Percentiles rank a stretch among this genome's conserved stretches.
These are phyloP conservation scores for Serendipita vermifera DNA, from an alignment of 768 basidiomycete species.

Conservation along the genomic window DNA sequence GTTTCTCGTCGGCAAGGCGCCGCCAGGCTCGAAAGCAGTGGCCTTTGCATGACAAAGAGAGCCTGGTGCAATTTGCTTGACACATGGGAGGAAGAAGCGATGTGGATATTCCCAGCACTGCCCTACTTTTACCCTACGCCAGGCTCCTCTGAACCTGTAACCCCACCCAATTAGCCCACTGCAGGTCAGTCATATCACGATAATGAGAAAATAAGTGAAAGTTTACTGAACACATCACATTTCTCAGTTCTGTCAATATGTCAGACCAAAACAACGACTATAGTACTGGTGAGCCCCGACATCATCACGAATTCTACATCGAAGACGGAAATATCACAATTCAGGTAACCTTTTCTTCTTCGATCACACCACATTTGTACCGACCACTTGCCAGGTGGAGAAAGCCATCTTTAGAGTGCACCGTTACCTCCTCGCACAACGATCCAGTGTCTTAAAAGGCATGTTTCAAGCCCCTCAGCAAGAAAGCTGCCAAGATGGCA, in stretches of 20 bases:
- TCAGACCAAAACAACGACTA: neutral
- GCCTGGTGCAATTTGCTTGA: no score
- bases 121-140: no score
- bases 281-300: neutral
- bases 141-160: no score
- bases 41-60: no score
- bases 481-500: neutral
- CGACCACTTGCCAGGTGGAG: neutral
- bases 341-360: neutral
- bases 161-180: no score
- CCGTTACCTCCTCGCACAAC: neutral
- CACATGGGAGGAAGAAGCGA: no score
- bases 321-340: neutral
- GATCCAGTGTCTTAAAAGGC: neutral
- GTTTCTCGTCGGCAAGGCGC: no score
- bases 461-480: neutral
- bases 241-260: neutral
- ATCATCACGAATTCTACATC: neutral
- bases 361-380: neutral
- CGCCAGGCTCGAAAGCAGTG: no score
- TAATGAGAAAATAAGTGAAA: neutral
- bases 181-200: no score
- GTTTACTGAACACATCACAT: neutral
- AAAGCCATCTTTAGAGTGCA: neutral
- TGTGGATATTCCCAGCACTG: no score